Base-by-base conservation (phyloP, 495 filamentous ascomycete species). In the Neurospora hispaniola region DNA sequence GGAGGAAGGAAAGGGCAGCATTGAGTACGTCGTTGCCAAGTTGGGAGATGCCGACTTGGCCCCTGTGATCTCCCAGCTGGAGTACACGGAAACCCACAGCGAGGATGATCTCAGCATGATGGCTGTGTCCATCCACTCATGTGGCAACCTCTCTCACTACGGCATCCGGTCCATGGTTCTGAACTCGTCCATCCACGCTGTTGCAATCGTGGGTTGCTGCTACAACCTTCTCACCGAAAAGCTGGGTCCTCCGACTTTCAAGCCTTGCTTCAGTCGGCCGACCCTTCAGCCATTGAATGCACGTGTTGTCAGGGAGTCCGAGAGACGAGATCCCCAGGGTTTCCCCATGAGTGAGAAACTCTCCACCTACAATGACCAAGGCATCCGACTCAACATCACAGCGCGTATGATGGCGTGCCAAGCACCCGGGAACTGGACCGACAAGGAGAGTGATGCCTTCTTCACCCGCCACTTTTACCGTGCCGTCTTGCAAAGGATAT, bases 331-430 rank as follows among this genome's bases (percentile, higher is more conserved):
- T 76, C 91, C 93, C 0, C 90, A 96, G 72, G 96, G 96, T 12
- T 99, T 97, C 78, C 96, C 96, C 0, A 94, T 99, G 91, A 94
- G 92, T 42, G 86, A 91, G 59, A 84, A 86, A 10, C 78, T 97
- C n/a, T 89, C 87, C 71, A 84, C 81, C 0, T 93, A 92, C 74
- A 75, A 79, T 31, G 85, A 83, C 14, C 81, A 82, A 41, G 94
- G 94, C 20, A 83, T 97, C 68, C 87, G 92, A 38, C 85, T 98
- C 72, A 98, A 99, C 79, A 97, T 99, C 77, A 99, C 96, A 0
- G 94, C 96, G 0, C 87, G 96, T 38, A 96, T 96, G 88, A 97
- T 98, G 96, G 94, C 94, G 42, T 92, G 95, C 16, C 96, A 99
- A 82, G 96, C 96, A 2, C 94, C 95, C 0, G 86, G 90, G 39